A percentile compares a stretch with the other conserved stretches of the same genome.
phyloP scores from a whole-genome alignment of 1,284 basidiomycete species.

The Rhodotorula sp. region DNA sequence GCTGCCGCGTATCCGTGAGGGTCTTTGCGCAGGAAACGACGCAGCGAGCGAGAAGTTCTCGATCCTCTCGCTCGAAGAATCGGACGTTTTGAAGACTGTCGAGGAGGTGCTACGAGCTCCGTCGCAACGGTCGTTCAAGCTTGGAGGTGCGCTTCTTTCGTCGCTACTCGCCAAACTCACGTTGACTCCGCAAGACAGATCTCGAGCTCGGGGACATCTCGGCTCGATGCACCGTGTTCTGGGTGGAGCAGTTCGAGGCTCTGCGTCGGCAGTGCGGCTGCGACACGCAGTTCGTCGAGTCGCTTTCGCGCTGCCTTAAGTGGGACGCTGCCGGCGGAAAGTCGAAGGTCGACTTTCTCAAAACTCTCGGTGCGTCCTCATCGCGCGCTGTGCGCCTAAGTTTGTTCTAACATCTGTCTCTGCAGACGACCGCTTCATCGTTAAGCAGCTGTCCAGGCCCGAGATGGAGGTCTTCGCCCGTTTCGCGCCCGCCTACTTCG shows the following conservation, averaged over 20 bases:
- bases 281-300: constrained; percentile 89
- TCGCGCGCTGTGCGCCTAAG: neutral
- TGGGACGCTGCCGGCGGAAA: constrained; percentile 97
- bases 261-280: constrained; percentile 88
- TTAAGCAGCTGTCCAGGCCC: constrained; percentile 88
- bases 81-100: constrained; percentile 21
- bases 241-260: constrained; percentile 96
- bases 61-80: neutral
- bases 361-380: constrained; percentile 72
- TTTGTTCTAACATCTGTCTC: neutral
- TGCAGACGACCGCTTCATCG: constrained; percentile 95
- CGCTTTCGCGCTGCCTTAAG: constrained; percentile 87
- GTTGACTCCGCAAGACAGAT: neutral
- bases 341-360: constrained; percentile 93
- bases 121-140: constrained; percentile 27
- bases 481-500: constrained; percentile 96
- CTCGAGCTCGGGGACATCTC: constrained; percentile 45
- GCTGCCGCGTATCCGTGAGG: constrained; percentile 1
- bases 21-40: constrained; percentile 42
- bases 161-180: constrained; percentile 4
- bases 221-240: constrained; percentile 94
- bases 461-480: constrained; percentile 95
- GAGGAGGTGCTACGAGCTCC: constrained; percentile 43
- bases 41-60: constrained; percentile 56
- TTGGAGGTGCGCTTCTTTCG: constrained; percentile 12